Percentiles rank a stretch among this genome's conserved stretches.
phyloP scores from a whole-genome alignment of 345 rosid species.

The Combretum micranthum region DNA sequence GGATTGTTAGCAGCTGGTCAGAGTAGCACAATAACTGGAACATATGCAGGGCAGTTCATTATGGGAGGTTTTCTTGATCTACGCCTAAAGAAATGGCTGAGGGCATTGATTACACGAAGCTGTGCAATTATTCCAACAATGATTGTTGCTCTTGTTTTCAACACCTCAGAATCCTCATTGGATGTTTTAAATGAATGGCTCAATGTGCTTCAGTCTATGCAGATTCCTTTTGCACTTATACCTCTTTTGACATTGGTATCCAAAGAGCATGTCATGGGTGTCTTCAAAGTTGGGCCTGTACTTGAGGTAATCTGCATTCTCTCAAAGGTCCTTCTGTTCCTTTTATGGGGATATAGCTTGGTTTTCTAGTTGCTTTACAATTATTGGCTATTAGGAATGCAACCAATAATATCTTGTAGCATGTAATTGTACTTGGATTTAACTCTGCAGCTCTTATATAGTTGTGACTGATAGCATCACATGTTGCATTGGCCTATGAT shows the following conservation, averaged over 20 bases:
- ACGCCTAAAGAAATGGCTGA: constrained; percentile 76
- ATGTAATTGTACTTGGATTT: too few relatives aligned
- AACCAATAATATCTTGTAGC: too few relatives aligned
- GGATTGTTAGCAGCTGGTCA: constrained; percentile 90
- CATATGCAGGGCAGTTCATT: constrained; percentile 90
- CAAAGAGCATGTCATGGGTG: constrained; percentile 75
- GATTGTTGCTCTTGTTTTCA: constrained; percentile 62
- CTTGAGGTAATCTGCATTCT: constrained; percentile 42
- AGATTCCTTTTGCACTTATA: constrained; percentile 84
- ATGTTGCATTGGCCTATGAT: too few relatives aligned
- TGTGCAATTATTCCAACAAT: constrained; percentile 85
- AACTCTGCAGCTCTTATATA: too few relatives aligned
- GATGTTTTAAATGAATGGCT: constrained; percentile 88
- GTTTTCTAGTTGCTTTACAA: too few relatives aligned
- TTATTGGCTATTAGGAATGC: too few relatives aligned
- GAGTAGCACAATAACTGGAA: constrained; percentile 89
- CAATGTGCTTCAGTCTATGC: constrained; percentile 91
- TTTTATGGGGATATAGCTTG: too few relatives aligned
- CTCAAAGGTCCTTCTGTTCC: not conserved
- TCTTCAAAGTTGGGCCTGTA: constrained; percentile 56
- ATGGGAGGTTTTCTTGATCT: constrained; percentile 91
- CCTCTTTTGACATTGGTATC: constrained; percentile 81
- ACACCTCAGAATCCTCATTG: constrained; percentile 72
- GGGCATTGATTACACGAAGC: constrained; percentile 77
- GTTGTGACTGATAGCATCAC: too few relatives aligned